A percentile compares a stretch with the other conserved stretches of the same genome.
phyloP scores from a whole-genome alignment of 2,329 filamentous ascomycete genomes.

The Aspergillus cejpii region DNA sequence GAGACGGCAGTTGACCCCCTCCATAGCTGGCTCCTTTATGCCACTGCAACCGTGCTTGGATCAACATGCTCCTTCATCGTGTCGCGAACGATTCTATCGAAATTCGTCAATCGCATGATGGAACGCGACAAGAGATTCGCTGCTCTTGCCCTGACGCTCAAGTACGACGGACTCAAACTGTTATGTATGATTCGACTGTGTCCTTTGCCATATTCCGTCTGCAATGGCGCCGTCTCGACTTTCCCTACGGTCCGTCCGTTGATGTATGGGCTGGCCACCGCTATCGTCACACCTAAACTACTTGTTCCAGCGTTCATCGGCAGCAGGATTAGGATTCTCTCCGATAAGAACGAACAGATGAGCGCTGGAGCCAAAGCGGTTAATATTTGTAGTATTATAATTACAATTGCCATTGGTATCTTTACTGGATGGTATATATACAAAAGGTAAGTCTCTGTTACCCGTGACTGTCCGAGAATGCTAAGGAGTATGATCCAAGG shows the following conservation, averaged over 20 bases:
- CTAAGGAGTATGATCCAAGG: constrained; percentile 21
- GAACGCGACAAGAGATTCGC: constrained; percentile 80
- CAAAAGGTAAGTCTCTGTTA: constrained; percentile 43
- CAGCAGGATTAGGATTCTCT: constrained; percentile 69
- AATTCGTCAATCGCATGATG: constrained; percentile 72
- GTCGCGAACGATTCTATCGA: constrained; percentile 69
- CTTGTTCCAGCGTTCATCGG: constrained; percentile 92
- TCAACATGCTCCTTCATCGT: constrained; percentile 73
- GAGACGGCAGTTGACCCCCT: constrained; percentile 17
- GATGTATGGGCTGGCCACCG: constrained; percentile 74
- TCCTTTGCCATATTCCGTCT: constrained; percentile 84
- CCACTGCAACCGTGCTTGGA: constrained; percentile 69
- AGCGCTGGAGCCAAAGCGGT: constrained; percentile 66
- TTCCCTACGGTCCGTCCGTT: constrained; percentile 77
- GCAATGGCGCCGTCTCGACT: constrained; percentile 89
- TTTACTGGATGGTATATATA: constrained; percentile 82
- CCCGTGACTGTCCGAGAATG: background rate
- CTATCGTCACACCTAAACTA: constrained; percentile 75
- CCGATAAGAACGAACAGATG: constrained; percentile 81
- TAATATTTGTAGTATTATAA: constrained; percentile 73
- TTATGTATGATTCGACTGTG: constrained; percentile 88
- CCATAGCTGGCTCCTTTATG: constrained; percentile 73
- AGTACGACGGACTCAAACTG: constrained; percentile 82
- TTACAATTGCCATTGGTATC: constrained; percentile 65
- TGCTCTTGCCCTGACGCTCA: constrained; percentile 77